Evolutionary conservation across 345 rosid genomes (phyloP), one percentile per base, ranked within the genome.

Genomic region (Lumnitzera littorea): DNA sequence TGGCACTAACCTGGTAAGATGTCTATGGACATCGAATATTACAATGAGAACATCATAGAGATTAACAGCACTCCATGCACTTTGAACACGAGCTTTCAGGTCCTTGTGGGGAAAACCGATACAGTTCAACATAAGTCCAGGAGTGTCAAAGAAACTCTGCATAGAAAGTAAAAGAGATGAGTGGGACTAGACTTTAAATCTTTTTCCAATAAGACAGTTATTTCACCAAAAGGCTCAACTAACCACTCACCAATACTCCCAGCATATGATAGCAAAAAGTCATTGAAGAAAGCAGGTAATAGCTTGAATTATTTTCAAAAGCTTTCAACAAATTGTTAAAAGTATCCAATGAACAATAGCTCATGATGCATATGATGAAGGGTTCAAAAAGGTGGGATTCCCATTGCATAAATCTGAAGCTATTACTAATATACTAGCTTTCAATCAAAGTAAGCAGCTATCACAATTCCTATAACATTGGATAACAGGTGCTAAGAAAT

Each of bases 91-190:
- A 63, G 74, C 60, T 76, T 82, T 86, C 17, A 87, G 71, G 58
- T 94, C 99, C 76, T 88, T 90, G 71, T 82, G 67, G 60, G 94
- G 83, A 66, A 66, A 76, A 16, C 97, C 96, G 43, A 74, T 73
- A 50, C 66, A 77, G 65, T 77, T 85, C 64, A 94, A 62, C 83
- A 75, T 82, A 8, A 88, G 65, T 50, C 99, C 99, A 14, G 97
- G 97, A 24, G 97, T 94, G 77, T 94, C 99, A 55, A 94, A 90
- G 76, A 94, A 83, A 66, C 97, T 84, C 97, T 92, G 76, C 80
- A 73, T 16, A 60, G 29, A 23, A 51, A 49, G 59, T 14, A 48
- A 24, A 54, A 16, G 43, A n/a, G 57, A 41, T 60, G 50, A 72
- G 64, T 50, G 17, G 2, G 56, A 56, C 27, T 31, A 57, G 5